Percentiles rank a stretch among this genome's conserved stretches.
Evolutionary conservation across 352 stramenopile genomes (phyloP).

Genomic region (Pythium insidiosum): DNA sequence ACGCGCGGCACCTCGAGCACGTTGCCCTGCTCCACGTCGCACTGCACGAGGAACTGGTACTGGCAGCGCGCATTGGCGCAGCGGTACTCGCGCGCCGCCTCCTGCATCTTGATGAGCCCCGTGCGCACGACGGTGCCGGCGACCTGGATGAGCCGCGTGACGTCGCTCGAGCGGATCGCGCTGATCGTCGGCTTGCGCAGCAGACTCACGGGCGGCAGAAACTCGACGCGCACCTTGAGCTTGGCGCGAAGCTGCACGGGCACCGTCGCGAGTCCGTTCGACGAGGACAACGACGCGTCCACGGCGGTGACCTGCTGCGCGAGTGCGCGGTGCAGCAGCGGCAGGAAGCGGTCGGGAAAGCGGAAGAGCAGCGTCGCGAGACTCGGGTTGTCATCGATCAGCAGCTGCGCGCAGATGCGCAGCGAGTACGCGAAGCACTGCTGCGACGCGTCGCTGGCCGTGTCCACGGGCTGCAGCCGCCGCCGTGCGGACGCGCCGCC

Average conservation of each 20-base stretch:
- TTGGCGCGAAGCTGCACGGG: slow-evolving; percentile 29
- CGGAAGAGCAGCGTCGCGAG: slow-evolving; percentile 83
- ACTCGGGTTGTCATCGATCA: slow-evolving; percentile 74
- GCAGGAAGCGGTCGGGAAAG: slow-evolving; percentile 83
- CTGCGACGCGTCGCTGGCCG: slow-evolving; percentile 17
- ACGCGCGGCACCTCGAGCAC: slow-evolving; percentile 64
- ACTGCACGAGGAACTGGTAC: slow-evolving; percentile 76
- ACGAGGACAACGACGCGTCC: slow-evolving; percentile 5
- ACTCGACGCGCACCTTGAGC: slow-evolving; percentile 86
- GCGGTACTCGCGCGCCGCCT: slow-evolving; percentile 80
- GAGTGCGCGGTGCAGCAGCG: slow-evolving; percentile 82
- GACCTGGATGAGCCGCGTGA: slow-evolving; percentile 85
- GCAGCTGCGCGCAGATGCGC: slow-evolving; percentile 59
- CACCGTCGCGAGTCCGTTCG: slow-evolving; percentile 17
- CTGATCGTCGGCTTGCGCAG: slow-evolving; percentile 85
- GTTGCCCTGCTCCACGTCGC: slow-evolving; percentile 89
- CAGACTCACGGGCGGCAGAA: slow-evolving; percentile 82
- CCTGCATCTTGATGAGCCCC: slow-evolving; percentile 91
- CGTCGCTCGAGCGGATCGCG: slow-evolving; percentile 84
- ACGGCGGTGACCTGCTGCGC: slow-evolving; percentile 28
- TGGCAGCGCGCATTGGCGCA: slow-evolving; percentile 75
- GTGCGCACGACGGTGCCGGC: slow-evolving; percentile 87
- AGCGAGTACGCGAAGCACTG: slow-evolving; percentile 38
- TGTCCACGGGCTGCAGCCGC: too few relatives aligned
- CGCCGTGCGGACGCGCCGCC: neutral